These are phyloP conservation scores for Aureobasidium sp. DNA, from an alignment of 2,329 filamentous ascomycete species.

Conservation along the genomic window DNA sequence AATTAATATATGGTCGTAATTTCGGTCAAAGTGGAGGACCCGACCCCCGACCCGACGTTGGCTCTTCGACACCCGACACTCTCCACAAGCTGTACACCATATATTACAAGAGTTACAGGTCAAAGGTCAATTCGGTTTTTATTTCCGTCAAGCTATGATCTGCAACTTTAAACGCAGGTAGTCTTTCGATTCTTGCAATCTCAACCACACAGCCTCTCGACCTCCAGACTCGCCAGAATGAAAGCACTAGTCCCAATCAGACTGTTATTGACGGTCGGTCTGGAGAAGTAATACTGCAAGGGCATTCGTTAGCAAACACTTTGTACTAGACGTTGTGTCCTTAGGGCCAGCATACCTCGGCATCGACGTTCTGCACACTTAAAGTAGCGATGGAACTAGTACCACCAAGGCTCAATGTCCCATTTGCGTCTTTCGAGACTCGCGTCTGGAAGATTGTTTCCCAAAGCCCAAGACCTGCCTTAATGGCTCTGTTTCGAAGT, in stretches of 20 bases:
- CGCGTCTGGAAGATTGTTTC: neutral
- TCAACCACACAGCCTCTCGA: neutral
- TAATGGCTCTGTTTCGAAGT: neutral
- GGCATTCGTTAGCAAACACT: neutral
- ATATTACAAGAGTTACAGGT: too few species aligned
- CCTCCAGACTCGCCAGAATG: neutral
- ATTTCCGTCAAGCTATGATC: too few species aligned
- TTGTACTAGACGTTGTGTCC: neutral
- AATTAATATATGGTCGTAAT: too few species aligned
- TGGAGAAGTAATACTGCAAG: neutral
- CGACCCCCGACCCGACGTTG: too few species aligned
- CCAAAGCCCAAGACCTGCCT: neutral
- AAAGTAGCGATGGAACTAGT: neutral
- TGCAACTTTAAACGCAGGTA: too few species aligned
- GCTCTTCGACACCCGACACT: too few species aligned
- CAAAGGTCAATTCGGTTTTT: too few species aligned
- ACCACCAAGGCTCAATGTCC: neutral
- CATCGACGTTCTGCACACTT: neutral
- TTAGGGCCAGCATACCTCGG: neutral
- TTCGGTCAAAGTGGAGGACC: too few species aligned
- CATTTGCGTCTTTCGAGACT: neutral
- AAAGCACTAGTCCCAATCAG: slow-evolving; percentile 6
- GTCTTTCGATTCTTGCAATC: too few species aligned
- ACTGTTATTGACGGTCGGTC: neutral
- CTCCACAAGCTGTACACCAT: too few species aligned